Evolutionary conservation across 805 yeast genomes (phyloP).

Genomic region (Nematodospora valgi): DNA sequence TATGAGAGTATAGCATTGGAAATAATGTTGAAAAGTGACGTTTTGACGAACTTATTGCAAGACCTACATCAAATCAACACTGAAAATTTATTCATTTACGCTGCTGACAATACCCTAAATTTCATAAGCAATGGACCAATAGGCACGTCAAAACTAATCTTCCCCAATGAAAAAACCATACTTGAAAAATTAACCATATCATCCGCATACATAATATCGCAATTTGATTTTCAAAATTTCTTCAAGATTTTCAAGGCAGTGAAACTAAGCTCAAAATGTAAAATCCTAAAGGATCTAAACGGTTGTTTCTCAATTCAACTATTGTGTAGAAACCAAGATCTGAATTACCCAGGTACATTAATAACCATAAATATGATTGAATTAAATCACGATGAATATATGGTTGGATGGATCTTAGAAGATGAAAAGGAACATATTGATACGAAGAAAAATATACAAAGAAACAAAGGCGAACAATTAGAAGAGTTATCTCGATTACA

Average conservation of each 20-base stretch:
- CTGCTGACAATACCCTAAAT: slow-evolving; percentile 37
- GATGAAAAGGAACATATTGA: slow-evolving; percentile 5
- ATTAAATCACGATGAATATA: slow-evolving; percentile 8
- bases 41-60: slow-evolving; percentile 31
- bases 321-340: slow-evolving; percentile 29
- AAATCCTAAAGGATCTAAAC: slow-evolving; percentile 31
- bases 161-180: slow-evolving; percentile 61
- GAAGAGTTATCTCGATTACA: not conserved
- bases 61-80: slow-evolving; percentile 37
- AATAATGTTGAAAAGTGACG: slow-evolving; percentile 36
- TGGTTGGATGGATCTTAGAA: slow-evolving; percentile 6
- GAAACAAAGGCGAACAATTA: not conserved
- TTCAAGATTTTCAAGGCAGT: slow-evolving; percentile 33
- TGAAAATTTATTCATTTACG: slow-evolving; percentile 27
- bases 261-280: slow-evolving; percentile 37
- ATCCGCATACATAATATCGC: slow-evolving; percentile 21
- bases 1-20: slow-evolving; percentile 31
- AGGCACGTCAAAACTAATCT: slow-evolving; percentile 63
- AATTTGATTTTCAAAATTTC: slow-evolving; percentile 32
- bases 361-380: slow-evolving; percentile 41
- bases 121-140: slow-evolving; percentile 71
- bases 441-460: not conserved
- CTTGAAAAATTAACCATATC: slow-evolving; percentile 50
- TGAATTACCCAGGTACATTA: slow-evolving; percentile 34
- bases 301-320: slow-evolving; percentile 39